Conservation (phyloP, 371 early-diverging fungal species). For the Rhizopus arrhizus region DNA sequence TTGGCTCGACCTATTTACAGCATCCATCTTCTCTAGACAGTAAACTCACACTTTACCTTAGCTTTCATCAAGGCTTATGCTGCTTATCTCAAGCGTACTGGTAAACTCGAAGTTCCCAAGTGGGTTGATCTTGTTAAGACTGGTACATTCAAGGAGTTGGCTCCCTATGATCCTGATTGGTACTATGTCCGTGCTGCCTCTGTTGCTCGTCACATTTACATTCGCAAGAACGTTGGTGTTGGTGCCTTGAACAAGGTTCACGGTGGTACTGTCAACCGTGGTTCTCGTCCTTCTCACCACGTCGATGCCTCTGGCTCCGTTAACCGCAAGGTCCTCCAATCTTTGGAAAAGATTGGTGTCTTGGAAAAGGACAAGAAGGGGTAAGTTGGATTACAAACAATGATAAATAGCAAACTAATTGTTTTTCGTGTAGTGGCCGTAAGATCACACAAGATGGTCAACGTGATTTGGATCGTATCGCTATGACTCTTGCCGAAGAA, state of each 20-base stretch:
- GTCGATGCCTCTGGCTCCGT: constrained; percentile 85
- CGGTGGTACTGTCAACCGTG: constrained; percentile 91
- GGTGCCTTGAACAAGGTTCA: constrained; percentile 92
- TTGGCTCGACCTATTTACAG: constrained; percentile 16
- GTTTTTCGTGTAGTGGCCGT: constrained; percentile 62
- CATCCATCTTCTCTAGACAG: not conserved
- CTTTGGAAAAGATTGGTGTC: constrained; percentile 95
- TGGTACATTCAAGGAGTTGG: constrained; percentile 91
- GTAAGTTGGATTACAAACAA: constrained; percentile 42
- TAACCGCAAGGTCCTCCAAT: constrained; percentile 91
- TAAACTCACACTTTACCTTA: constrained; percentile 12
- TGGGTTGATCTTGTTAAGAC: constrained; percentile 98
- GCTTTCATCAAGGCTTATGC: constrained; percentile 95
- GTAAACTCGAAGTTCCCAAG: constrained; percentile 95
- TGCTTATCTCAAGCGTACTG: constrained; percentile 95
- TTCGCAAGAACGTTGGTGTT: constrained; percentile 92
- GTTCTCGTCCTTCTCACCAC: constrained; percentile 91
- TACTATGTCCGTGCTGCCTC: constrained; percentile 97
- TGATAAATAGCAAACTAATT: not conserved
- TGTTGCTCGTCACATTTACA: constrained; percentile 97
- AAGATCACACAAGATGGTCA: constrained; percentile 78
- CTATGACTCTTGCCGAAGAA: constrained; percentile 44
- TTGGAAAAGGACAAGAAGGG: constrained; percentile 87
- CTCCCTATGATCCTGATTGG: constrained; percentile 98
- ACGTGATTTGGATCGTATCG: constrained; percentile 82